These are phyloP conservation scores for Fereydounia khargensis DNA, from an alignment of 1,284 basidiomycete species.

Conservation along the genomic window DNA sequence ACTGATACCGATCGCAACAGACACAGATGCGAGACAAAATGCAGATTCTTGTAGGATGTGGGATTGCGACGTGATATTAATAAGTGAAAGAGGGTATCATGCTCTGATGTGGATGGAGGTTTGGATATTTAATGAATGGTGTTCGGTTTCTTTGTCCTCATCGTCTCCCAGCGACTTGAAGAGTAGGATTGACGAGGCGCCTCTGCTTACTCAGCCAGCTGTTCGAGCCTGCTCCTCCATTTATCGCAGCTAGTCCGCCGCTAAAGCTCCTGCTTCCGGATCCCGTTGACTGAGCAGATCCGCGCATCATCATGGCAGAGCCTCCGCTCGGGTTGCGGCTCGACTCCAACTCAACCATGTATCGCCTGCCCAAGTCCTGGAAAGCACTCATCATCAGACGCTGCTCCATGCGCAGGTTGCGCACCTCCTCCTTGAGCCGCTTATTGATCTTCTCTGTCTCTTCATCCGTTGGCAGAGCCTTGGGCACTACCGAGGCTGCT, in stretches of 20 bases:
- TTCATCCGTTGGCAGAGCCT: slow-evolving; percentile 11
- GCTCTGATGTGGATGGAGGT: too few relatives aligned
- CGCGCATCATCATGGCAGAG: not conserved
- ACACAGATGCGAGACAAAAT: too few relatives aligned
- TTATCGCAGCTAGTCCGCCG: not conserved
- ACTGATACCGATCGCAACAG: too few relatives aligned
- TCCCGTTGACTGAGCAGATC: not conserved
- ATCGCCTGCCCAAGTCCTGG: slow-evolving; percentile 28
- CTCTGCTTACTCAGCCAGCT: slow-evolving; percentile 23
- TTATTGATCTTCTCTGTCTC: slow-evolving; percentile 15
- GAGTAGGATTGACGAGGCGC: slow-evolving; percentile 15
- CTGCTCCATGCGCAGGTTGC: slow-evolving; percentile 26
- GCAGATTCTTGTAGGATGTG: too few relatives aligned
- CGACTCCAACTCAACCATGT: slow-evolving; percentile 32
- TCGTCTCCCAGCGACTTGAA: slow-evolving; percentile 18
- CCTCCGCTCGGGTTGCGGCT: slow-evolving; percentile 27
- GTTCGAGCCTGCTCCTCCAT: slow-evolving; percentile 1
- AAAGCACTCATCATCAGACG: slow-evolving; percentile 34
- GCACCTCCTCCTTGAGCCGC: slow-evolving; percentile 15
- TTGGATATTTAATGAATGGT: too few relatives aligned
- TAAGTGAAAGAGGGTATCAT: too few relatives aligned
- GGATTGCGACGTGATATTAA: too few relatives aligned
- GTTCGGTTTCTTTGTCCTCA: too few relatives aligned
- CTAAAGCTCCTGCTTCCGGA: not conserved
- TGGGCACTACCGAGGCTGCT: slow-evolving; percentile 10